Base-by-base conservation (phyloP, 768 basidiomycete genomes). In the Gymnopilus junonius region DNA sequence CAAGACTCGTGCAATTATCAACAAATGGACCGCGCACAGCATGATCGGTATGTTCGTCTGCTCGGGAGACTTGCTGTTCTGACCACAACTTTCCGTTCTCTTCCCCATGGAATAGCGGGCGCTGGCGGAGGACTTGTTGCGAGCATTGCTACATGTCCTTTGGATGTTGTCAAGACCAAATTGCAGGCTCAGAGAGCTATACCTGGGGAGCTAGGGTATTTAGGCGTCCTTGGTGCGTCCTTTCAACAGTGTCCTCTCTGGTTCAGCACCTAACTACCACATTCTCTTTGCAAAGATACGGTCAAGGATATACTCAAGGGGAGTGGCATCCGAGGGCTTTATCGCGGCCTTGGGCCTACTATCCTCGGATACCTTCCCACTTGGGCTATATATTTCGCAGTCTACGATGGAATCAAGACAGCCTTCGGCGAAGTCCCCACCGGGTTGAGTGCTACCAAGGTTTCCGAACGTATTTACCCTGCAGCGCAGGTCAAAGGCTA, bases 331-430 rank as follows among this genome's bases (percentile, higher is more conserved):
- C 87, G 91, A 59, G 97, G 97, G 14, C 81, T 98, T 64, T 99
- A 99, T 77, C 88, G 97, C 42, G 97, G 97, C n/a, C 84, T 99
- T 20, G 96, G 97, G 20, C 97, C 97, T 14, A 99, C 97, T 20
- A 85, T 99, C 59, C 84, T 96, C 8, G 97, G 97, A 14, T 99
- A 99, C 78, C 86, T 99, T 40, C 97, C 97, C 21, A 99, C 97
- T 2, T 99, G 96, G 97, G 97, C 95, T 25, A 99, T 99, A 69
- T 99, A 98, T 76, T 99, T 99, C 76, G 89, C 95, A 21, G 94
- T 99, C 25, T 99, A 99, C 78, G 97, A 99, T 78, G 88, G 92
- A 62, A 92, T 98, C 77, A 99, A 99, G 82, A 85, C 85, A 14
- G 78, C 82, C 51, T 92, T 94, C 72, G 93, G 94, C 21, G 87